Evolutionary conservation across 768 basidiomycete species (phyloP).

Genomic region (Amanita jacksonii): DNA sequence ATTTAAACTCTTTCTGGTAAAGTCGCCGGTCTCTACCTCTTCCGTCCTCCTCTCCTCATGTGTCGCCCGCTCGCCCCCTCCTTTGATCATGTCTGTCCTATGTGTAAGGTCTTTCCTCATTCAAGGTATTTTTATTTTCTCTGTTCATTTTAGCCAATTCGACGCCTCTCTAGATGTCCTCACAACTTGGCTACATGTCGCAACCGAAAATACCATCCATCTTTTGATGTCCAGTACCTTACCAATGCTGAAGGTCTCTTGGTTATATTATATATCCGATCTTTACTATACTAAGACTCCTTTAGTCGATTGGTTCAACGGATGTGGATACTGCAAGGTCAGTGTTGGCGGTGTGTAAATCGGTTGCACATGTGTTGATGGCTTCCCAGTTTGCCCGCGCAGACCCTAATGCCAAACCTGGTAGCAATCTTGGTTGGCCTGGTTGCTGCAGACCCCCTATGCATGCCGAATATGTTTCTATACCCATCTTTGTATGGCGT

Average conservation of each 20-base stretch:
- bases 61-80: conserved; percentile 69
- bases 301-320: conserved; percentile 72
- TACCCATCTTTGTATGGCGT: conserved; percentile 71
- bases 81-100: conserved; percentile 65
- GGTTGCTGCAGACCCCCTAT: conserved; percentile 80
- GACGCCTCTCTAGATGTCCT: conserved; percentile 47
- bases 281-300: conserved; percentile 10
- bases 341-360: conserved; percentile 12
- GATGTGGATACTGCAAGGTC: conserved; percentile 89
- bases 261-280: conserved; percentile 14
- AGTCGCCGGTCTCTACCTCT: neutral
- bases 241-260: conserved; percentile 79
- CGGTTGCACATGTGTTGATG: conserved; percentile 12
- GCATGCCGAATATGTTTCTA: conserved; percentile 45
- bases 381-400: conserved; percentile 59
- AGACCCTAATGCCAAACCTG: conserved; percentile 42
- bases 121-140: conserved; percentile 33
- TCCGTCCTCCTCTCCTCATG: conserved; percentile 34
- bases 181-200: conserved; percentile 68
- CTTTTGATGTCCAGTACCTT: conserved; percentile 67
- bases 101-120: conserved; percentile 78
- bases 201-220: conserved; percentile 65
- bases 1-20: neutral
- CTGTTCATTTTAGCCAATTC: conserved; percentile 13
- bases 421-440: conserved; percentile 74